phyloP scores from a whole-genome alignment of 192 early-diverging fungal genomes.

The Bifiguratus adelaidae region DNA sequence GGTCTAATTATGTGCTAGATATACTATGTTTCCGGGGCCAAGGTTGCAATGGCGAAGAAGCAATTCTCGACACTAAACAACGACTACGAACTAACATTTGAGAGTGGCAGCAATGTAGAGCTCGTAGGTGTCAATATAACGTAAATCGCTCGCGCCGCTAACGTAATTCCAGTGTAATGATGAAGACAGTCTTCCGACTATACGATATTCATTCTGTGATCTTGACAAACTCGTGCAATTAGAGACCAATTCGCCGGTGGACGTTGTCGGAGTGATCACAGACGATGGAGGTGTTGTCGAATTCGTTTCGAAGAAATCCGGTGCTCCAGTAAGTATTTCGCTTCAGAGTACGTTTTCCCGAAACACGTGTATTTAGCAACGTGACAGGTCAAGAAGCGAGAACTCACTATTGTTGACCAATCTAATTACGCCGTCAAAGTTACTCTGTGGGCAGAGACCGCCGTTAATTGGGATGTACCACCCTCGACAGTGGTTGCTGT shows the following conservation, averaged over 20 bases:
- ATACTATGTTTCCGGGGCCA: slow-evolving; percentile 77
- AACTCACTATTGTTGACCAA: slow-evolving; percentile 71
- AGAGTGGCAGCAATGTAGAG: slow-evolving; percentile 53
- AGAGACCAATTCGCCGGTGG: no score
- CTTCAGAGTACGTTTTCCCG: background rate
- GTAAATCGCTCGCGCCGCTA: background rate
- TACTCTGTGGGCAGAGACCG: slow-evolving; percentile 84
- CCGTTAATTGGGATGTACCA: slow-evolving; percentile 45
- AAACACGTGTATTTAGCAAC: background rate
- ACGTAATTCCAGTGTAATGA: slow-evolving; percentile 2
- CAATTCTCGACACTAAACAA: slow-evolving; percentile 74
- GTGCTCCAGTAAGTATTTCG: slow-evolving; percentile 34
- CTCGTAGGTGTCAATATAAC: slow-evolving; percentile 13
- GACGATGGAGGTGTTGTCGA: slow-evolving; percentile 40
- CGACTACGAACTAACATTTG: slow-evolving; percentile 88
- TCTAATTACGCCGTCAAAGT: slow-evolving; percentile 54
- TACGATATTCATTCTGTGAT: no score
- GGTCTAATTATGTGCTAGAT: no score
- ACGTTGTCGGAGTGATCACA: slow-evolving; percentile 73
- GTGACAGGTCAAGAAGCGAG: slow-evolving; percentile 64
- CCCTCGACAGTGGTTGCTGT: slow-evolving; percentile 59
- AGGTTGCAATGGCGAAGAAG: slow-evolving; percentile 74
- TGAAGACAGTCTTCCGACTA: background rate
- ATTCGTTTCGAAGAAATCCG: slow-evolving; percentile 48
- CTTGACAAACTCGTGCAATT: no score